Conservation (phyloP, 2,329 filamentous ascomycete species). For the Xylariaceae sp. region DNA sequence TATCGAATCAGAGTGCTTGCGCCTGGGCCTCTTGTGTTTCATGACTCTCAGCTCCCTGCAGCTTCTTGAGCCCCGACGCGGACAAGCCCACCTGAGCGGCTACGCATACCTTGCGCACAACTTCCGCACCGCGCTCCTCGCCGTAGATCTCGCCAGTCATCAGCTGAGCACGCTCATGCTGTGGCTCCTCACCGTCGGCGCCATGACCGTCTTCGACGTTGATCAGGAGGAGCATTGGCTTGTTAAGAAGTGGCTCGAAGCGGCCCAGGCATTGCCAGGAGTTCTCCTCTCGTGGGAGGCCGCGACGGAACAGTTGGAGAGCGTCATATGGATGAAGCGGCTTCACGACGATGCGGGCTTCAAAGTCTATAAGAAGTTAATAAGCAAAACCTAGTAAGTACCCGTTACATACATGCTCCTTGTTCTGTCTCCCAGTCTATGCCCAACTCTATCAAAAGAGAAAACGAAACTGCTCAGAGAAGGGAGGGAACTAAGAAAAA, state of each 20-base stretch:
- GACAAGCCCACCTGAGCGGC: neutral
- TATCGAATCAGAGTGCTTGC: neutral
- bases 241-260: neutral
- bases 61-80: neutral
- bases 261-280: neutral
- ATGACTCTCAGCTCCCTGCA: neutral
- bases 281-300: neutral
- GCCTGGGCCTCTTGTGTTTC: neutral
- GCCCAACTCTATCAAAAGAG: neutral
- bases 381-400: neutral
- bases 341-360: neutral
- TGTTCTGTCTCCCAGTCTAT: neutral
- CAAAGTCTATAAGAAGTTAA: neutral
- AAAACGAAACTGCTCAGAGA: no score
- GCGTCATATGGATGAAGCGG: neutral
- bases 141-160: neutral
- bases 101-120: neutral
- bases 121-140: neutral
- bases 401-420: neutral
- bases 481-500: no score
- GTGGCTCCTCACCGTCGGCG: constrained; percentile 1
- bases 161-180: neutral
- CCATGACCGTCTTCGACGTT: neutral
- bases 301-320: neutral
- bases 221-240: neutral